Evolutionary conservation across 495 filamentous ascomycete species (phyloP).

Genomic region (Hyaloscypha bicolor): DNA sequence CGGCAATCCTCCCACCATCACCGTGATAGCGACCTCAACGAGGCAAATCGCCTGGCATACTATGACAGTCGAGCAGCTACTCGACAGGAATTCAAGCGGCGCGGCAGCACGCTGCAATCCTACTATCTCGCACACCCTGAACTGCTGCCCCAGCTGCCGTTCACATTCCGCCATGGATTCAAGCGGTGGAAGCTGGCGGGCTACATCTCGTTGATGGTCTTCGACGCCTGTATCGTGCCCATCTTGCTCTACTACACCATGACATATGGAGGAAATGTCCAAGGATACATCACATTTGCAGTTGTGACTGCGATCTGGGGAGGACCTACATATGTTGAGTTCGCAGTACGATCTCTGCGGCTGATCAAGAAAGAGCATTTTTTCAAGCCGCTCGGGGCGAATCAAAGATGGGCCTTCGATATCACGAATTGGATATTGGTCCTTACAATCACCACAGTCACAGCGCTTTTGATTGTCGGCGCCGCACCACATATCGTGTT

Average conservation of each 20-base stretch:
- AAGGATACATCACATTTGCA: conserved; percentile 50
- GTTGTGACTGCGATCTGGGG: conserved; percentile 55
- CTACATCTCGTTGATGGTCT: conserved; percentile 39
- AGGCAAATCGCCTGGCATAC: conserved; percentile 12
- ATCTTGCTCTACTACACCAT: conserved; percentile 51
- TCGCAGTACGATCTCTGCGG: conserved; percentile 46
- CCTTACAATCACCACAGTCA: conserved; percentile 49
- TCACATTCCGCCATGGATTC: conserved; percentile 31
- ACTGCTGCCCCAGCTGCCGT: conserved; percentile 31
- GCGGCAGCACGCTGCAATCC: conserved; percentile 21
- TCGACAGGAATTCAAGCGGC: conserved; percentile 22
- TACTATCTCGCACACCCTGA: conserved; percentile 26
- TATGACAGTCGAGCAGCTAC: conserved; percentile 32
- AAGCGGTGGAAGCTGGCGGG: conserved; percentile 27
- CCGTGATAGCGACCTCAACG: conserved; percentile 4
- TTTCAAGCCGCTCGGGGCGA: conserved; percentile 47
- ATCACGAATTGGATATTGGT: conserved; percentile 49
- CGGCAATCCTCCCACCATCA: conserved; percentile 11
- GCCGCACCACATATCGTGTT: conserved; percentile 56
- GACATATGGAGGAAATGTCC: conserved; percentile 40
- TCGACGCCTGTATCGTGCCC: conserved; percentile 48
- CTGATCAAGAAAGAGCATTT: conserved; percentile 43
- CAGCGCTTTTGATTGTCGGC: conserved; percentile 50
- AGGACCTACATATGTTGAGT: conserved; percentile 50
- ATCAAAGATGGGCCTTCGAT: conserved; percentile 45